Conservation (phyloP, 2,329 filamentous ascomycete genomes). For the Tolypocladium album region DNA sequence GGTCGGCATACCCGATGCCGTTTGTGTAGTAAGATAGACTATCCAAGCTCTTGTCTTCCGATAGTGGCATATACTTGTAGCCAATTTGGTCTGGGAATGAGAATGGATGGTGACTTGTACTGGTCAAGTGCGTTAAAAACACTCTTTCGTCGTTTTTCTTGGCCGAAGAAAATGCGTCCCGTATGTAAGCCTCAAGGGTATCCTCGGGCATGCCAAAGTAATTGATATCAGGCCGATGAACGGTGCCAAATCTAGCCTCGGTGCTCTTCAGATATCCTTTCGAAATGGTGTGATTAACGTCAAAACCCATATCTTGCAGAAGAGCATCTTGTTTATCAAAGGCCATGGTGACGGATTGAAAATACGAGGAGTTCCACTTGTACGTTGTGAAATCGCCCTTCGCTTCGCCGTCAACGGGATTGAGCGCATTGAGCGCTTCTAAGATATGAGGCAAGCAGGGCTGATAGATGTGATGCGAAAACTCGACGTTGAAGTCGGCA, state of each 20-base stretch:
- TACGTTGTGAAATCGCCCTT: constrained; percentile 10
- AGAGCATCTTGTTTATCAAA: constrained; percentile 15
- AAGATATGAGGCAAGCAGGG: neutral
- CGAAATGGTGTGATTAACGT: too few species aligned
- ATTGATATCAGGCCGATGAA: constrained; percentile 18
- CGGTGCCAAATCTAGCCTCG: constrained; percentile 15
- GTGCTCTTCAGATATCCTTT: constrained; percentile 18
- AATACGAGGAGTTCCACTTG: constrained; percentile 20
- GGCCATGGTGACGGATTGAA: constrained; percentile 19
- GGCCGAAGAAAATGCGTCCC: constrained; percentile 17
- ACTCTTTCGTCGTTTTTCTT: constrained; percentile 18
- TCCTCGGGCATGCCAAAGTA: constrained; percentile 22
- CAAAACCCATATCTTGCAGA: too few species aligned
- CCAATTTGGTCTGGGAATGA: constrained; percentile 10
- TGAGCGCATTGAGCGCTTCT: neutral
- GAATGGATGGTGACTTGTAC: constrained; percentile 24
- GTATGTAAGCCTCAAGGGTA: constrained; percentile 18
- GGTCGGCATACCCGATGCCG: constrained; percentile 19
- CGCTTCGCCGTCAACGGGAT: too few species aligned
- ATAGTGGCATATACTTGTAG: constrained; percentile 13
- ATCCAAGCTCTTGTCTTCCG: constrained; percentile 7
- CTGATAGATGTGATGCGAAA: neutral
- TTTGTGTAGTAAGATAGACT: constrained; percentile 22
- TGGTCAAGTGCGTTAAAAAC: constrained; percentile 23
- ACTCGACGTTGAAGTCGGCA: neutral